Base-by-base conservation (phyloP, 208 protist species). In the Leishmania gerbilli region DNA sequence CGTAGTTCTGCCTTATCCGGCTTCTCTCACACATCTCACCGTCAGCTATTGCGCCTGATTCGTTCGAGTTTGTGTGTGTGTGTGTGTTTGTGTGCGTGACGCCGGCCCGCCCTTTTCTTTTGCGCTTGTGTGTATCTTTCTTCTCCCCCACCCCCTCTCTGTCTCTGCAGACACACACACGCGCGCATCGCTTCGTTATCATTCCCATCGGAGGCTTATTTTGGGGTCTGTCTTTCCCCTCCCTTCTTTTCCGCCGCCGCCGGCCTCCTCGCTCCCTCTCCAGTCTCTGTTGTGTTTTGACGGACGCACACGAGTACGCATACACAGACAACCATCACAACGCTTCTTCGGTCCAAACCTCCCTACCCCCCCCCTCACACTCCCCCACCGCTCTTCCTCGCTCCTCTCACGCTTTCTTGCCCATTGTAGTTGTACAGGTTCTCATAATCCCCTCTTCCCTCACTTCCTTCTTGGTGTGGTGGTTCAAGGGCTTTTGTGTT, bases 371-470 rank as follows among this genome's bases (percentile, higher is more conserved):
- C 40, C 0, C 31, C 17, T 40, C 0, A 0, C 68, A 49, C 40
- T 8, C 19, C 17, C 37, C 24, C 68, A 42, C 42, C 40, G 21
- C 42, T 24, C 8, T 24, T 8, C 24, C 24, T 51, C 24, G 5
- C 3, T 49, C 24, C 45, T 31, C 21, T n/a, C 19, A n/a, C 17
- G 31, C 21, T 49, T 74, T 74, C 24, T 74, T 55, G 19, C 21
- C 45, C 37, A 34, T 55, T 74, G 68, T 74, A 74, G 68, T n/a
- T 74, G 68, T 74, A 53, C 45, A 74, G 27, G 11, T 31, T 34
- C 51, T 49, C 37, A 37, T n/a, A 19, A 21, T 13, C 21, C 56
- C 0, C 0, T 15, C 34, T 1, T 7, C n/a, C 37, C 19, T 60
- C 47, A 19, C n/a, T n/a, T 45, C 6, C 27, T 64, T 68, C 27